Conservation (phyloP, 805 yeast species). For the Candida silvicultrix region DNA sequence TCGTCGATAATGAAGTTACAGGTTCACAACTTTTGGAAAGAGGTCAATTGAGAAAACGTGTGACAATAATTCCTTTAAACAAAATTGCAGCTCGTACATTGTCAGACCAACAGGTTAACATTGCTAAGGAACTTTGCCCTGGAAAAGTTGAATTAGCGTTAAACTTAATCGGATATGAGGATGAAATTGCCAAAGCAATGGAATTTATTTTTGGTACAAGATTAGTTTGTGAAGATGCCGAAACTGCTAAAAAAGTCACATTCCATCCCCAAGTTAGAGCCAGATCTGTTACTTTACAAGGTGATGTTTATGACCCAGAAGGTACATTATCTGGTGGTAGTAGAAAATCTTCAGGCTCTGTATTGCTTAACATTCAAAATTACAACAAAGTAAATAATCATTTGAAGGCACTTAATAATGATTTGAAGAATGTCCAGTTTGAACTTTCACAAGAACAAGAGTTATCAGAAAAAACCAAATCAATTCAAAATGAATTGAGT, state of each 20-base stretch:
- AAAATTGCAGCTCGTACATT: slow-evolving; percentile 64
- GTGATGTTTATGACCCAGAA: slow-evolving; percentile 93
- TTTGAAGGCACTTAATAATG: slow-evolving; percentile 34
- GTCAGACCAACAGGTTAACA: slow-evolving; percentile 41
- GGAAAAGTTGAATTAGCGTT: slow-evolving; percentile 86
- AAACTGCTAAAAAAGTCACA: slow-evolving; percentile 83
- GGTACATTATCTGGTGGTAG: slow-evolving; percentile 98
- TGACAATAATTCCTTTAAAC: slow-evolving; percentile 88
- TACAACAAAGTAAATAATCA: slow-evolving; percentile 41
- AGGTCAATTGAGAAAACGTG: slow-evolving; percentile 74
- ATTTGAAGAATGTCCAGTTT: slow-evolving; percentile 32
- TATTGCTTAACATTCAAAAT: slow-evolving; percentile 60
- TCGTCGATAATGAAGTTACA: slow-evolving; percentile 80
- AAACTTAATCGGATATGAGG: slow-evolving; percentile 68
- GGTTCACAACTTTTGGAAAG: slow-evolving; percentile 78
- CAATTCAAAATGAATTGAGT: slow-evolving; percentile 52
- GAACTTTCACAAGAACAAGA: slow-evolving; percentile 37
- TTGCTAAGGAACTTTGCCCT: slow-evolving; percentile 77
- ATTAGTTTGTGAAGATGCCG: slow-evolving; percentile 82
- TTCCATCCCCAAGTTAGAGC: slow-evolving; percentile 76
- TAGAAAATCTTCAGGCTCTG: slow-evolving; percentile 49
- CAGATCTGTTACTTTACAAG: slow-evolving; percentile 83
- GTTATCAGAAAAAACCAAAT: slow-evolving; percentile 42
- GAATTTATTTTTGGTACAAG: slow-evolving; percentile 86
- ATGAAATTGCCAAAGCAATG: slow-evolving; percentile 75